Evolutionary conservation across 306 rosid genomes (phyloP).

Genomic region (peach (Prunus persica)): DNA sequence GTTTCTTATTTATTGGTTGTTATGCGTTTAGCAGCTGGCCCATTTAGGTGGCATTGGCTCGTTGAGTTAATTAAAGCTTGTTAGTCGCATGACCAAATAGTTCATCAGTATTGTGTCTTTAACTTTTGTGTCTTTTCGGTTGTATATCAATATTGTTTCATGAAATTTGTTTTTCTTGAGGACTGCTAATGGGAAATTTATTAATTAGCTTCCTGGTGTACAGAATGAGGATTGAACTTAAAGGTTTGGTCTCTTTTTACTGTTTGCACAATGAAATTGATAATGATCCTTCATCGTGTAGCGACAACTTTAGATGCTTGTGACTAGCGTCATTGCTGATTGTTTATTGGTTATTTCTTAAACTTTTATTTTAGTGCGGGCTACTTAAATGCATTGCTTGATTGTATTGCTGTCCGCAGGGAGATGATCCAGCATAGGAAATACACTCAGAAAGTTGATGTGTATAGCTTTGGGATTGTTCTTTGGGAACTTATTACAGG

Average conservation of each 20-base stretch:
- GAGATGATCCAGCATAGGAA: constrained; percentile 99
- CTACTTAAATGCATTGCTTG: constrained; percentile 19
- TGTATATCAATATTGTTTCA: not conserved
- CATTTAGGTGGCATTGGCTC: not conserved
- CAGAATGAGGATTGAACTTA: not conserved
- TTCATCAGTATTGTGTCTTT: not conserved
- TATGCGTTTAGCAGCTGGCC: not conserved
- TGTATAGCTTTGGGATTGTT: constrained; percentile 95
- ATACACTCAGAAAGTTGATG: constrained; percentile 94
- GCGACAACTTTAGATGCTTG: not conserved
- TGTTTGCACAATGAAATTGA: not conserved
- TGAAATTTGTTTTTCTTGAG: not conserved
- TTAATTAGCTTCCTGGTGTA: not conserved
- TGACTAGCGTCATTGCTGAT: not conserved
- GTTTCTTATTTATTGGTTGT: not conserved
- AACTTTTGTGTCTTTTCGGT: not conserved
- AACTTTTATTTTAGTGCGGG: constrained; percentile 25
- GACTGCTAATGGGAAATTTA: not conserved
- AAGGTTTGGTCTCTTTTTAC: not conserved
- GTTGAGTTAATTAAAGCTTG: not conserved
- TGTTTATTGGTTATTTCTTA: not conserved
- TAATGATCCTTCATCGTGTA: not conserved
- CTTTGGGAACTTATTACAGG: constrained; percentile 99
- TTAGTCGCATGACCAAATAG: not conserved
- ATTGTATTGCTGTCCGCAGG: constrained; percentile 42